Evolutionary conservation across 2,329 filamentous ascomycete species (phyloP).

Genomic region (Domatiomyces catenatus): DNA sequence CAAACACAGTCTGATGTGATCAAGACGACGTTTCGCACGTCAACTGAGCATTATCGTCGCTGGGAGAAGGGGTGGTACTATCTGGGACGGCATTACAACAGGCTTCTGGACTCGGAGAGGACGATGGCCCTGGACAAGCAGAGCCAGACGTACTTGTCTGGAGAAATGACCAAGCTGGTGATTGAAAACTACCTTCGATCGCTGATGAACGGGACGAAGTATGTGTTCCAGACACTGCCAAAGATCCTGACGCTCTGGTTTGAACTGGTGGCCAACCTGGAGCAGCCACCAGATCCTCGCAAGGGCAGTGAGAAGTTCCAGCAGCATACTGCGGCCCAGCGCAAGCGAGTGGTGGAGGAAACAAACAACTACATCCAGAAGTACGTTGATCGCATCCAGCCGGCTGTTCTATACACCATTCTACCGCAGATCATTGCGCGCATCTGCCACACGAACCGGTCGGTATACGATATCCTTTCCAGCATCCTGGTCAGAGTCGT

Average conservation of each 20-base stretch:
- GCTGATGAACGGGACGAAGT: slow-evolving; percentile 78
- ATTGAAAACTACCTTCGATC: slow-evolving; percentile 89
- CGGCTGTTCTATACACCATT: slow-evolving; percentile 40
- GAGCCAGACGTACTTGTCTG: slow-evolving; percentile 58
- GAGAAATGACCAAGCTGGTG: slow-evolving; percentile 73
- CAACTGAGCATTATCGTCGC: slow-evolving; percentile 33
- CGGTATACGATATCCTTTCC: slow-evolving; percentile 62
- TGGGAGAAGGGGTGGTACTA: slow-evolving; percentile 99
- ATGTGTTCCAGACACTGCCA: slow-evolving; percentile 86
- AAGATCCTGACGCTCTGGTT: slow-evolving; percentile 88
- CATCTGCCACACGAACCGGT: slow-evolving; percentile 68
- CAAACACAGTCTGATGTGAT: slow-evolving; percentile 75
- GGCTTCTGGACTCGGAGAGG: slow-evolving; percentile 80
- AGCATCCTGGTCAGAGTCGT: slow-evolving; percentile 79
- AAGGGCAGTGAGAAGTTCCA: slow-evolving; percentile 35
- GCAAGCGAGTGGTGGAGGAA: slow-evolving; percentile 50
- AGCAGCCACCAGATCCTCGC: slow-evolving; percentile 41
- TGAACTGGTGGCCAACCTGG: slow-evolving; percentile 65
- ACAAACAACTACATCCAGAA: slow-evolving; percentile 66
- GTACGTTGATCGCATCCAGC: slow-evolving; percentile 45
- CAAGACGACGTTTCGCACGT: slow-evolving; percentile 67
- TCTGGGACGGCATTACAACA: slow-evolving; percentile 92
- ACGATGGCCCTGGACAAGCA: slow-evolving; percentile 61
- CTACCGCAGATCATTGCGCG: slow-evolving; percentile 90
- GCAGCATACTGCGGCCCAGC: slow-evolving; percentile 30